These are phyloP conservation scores for Malbranchea cinnamomea DNA, from an alignment of 2,329 filamentous ascomycete genomes.

Conservation along the genomic window DNA sequence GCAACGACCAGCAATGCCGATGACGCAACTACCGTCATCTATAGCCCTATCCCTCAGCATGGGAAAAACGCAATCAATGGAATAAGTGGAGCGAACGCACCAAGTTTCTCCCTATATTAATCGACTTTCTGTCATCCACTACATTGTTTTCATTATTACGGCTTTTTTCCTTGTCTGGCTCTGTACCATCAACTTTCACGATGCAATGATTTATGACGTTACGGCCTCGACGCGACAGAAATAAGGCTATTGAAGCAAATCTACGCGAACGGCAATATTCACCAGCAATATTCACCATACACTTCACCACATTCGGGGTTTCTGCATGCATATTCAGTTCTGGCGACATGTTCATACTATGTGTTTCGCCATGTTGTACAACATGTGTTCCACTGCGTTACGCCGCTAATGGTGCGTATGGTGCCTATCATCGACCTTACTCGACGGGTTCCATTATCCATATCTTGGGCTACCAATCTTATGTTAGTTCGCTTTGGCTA, in stretches of 20 bases:
- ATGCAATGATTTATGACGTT: constrained; percentile 7
- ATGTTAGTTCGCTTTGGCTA: too few relatives aligned
- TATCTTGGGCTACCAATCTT: too few relatives aligned
- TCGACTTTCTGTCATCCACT: constrained; percentile 1
- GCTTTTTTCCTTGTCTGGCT: constrained; percentile 5
- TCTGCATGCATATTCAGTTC: not conserved
- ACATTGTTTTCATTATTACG: constrained; percentile 2
- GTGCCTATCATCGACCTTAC: too few relatives aligned
- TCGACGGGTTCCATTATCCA: too few relatives aligned
- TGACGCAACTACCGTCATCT: constrained; percentile 18
- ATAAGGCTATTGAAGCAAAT: not conserved
- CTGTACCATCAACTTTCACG: constrained; percentile 7
- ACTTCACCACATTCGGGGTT: too few relatives aligned
- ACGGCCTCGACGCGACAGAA: constrained; percentile 4
- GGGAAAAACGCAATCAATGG: constrained; percentile 9
- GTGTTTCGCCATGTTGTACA: constrained; percentile 3
- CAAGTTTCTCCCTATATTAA: constrained; percentile 8
- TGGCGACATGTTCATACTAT: not conserved
- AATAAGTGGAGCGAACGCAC: constrained; percentile 8
- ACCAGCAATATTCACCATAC: not conserved
- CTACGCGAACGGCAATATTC: not conserved
- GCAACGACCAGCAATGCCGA: constrained; percentile 6
- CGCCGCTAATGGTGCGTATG: too few relatives aligned
- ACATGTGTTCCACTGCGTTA: constrained; percentile 2
- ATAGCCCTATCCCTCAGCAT: constrained; percentile 17